Conservation (phyloP, 2,329 filamentous ascomycete species). For the Colletotrichum musae region DNA sequence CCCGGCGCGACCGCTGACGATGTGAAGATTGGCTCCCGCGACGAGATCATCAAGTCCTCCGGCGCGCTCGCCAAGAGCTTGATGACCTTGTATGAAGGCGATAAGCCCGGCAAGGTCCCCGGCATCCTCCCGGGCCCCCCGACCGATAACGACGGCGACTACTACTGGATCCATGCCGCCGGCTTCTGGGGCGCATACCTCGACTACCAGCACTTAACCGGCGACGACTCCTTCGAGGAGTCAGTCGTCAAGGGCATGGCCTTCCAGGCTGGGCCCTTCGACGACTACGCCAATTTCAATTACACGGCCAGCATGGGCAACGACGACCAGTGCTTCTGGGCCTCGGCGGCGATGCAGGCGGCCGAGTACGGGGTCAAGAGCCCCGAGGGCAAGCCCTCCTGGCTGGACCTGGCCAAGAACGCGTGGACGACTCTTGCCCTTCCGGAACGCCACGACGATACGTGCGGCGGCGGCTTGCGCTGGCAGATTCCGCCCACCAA, state of each 20-base stretch:
- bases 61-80: slow-evolving; percentile 48
- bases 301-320: slow-evolving; percentile 64
- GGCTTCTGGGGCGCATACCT: slow-evolving; percentile 52
- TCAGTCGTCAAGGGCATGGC: slow-evolving; percentile 60
- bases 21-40: slow-evolving; percentile 29
- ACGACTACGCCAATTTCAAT: slow-evolving; percentile 66
- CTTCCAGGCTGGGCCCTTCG: slow-evolving; percentile 61
- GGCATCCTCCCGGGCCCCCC: slow-evolving; percentile 49
- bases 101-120: slow-evolving; percentile 47
- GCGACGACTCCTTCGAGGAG: slow-evolving; percentile 66
- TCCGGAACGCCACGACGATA: slow-evolving; percentile 62
- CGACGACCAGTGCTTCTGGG: slow-evolving; percentile 75
- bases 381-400: slow-evolving; percentile 56
- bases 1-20: not conserved
- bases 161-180: slow-evolving; percentile 54
- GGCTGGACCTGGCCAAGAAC: slow-evolving; percentile 70
- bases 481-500: slow-evolving; percentile 78
- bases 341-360: slow-evolving; percentile 68
- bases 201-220: slow-evolving; percentile 58
- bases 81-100: slow-evolving; percentile 50
- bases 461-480: slow-evolving; percentile 74
- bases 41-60: slow-evolving; percentile 42
- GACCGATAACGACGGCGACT: slow-evolving; percentile 46
- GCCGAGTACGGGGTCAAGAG: slow-evolving; percentile 68
- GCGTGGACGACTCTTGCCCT: slow-evolving; percentile 68